Base-by-base conservation (phyloP, 169 alveolate genomes). In the Plasmodium berghei region DNA sequence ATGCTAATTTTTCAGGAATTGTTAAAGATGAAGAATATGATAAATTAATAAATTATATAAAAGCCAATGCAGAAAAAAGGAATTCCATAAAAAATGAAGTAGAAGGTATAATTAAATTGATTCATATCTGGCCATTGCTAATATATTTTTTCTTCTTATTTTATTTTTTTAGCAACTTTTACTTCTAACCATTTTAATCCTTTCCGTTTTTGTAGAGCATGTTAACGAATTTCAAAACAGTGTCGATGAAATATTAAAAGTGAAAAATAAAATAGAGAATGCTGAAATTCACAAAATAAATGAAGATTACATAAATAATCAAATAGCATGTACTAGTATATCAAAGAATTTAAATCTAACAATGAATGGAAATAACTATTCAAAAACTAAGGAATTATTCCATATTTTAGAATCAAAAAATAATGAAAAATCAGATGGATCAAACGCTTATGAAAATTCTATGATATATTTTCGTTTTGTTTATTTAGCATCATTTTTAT, bases 221-320 rank as follows among this genome's bases (percentile, higher is more conserved):
- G 85, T 83, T 49, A 83, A 40, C 66, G 86, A 70, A 52, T 83
- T 69, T 62, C 26, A 62, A 28, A 70, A 69, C 24, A 70, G 42
- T 26, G 83, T 83, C 1, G 85, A 83, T 22, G 90, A 66, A 69
- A 64, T 62, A 2, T 12, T 49, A 16, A 72, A 83, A 61, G 45
- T 83, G 48, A 66, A 83, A 69, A 83, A 83, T 22, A 58, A 83
- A 42, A 83, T 83, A 24, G 86, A 83, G 26, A 72, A 83, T n/a
- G 26, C 70, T 10, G 85, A 83, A 45, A 83, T 69, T 52, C 48
- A 69, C 18, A 56, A 72, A 40, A 48, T 54, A 56, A 62, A 83
- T 24, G 85, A 66, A 34, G 67, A 49, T 28, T 83, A 70, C 49
- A 58, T 70, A 61, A 70, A 83, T 61, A 64, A 56, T 9, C 90